Conservation (phyloP, 139 green algal genomes). For the Auxenochlorella pyrenoidosa region DNA sequence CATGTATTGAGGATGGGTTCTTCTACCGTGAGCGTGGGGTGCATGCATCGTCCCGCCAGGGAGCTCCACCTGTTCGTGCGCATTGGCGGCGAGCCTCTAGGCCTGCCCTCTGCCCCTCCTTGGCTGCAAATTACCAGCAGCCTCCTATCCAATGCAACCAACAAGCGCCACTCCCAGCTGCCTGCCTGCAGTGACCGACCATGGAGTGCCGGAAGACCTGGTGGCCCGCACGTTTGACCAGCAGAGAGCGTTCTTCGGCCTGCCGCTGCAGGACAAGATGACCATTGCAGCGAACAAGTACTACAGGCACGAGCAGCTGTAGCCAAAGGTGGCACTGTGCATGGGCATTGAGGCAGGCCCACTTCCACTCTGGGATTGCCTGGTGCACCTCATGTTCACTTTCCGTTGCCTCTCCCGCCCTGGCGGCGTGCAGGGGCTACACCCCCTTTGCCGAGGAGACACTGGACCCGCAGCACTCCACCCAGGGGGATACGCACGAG, state of each 20-base stretch:
- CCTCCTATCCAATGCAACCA: not conserved
- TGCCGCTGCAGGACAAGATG: conserved; percentile 80
- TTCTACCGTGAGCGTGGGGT: conserved; percentile 60
- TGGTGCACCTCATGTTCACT: no score
- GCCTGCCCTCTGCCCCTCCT: not conserved
- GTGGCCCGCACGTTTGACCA: conserved; percentile 62
- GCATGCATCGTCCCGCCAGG: no score
- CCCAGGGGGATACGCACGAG: conserved; percentile 88
- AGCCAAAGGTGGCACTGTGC: no score
- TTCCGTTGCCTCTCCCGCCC: no score
- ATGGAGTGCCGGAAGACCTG: conserved; percentile 75
- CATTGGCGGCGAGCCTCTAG: no score
- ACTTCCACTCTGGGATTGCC: no score
- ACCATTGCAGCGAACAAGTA: conserved; percentile 72
- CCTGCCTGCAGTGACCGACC: conserved; percentile 68
- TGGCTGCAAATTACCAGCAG: not conserved
- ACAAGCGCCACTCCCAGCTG: no score
- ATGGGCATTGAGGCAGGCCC: not conserved
- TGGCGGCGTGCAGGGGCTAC: conserved; percentile 59
- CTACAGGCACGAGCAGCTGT: conserved; percentile 43
- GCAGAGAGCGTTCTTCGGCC: conserved; percentile 75
- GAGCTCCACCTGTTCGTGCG: no score
- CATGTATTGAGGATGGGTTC: conserved; percentile 63
- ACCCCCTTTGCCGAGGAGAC: conserved; percentile 82
- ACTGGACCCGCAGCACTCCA: conserved; percentile 70